Base-by-base conservation (phyloP, 495 filamentous ascomycete species). In the Astrocystis sublimbata region DNA sequence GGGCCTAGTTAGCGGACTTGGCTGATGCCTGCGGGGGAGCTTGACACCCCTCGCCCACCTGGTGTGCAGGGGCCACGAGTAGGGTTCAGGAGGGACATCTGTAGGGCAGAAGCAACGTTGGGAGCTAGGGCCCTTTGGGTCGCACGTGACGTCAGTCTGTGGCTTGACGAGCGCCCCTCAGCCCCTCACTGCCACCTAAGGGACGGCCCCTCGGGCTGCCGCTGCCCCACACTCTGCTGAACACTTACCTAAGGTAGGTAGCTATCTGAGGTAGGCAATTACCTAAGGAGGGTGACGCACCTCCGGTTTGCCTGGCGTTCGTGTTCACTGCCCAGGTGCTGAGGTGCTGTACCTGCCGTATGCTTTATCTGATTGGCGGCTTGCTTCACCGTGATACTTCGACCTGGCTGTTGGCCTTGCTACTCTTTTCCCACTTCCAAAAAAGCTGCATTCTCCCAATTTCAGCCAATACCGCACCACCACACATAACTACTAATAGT, bases 281-380 rank as follows among this genome's bases (percentile, higher is more conserved):
- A 46, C n/a, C 17, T 62, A 17, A 13, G 60, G 60, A 61, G 58
- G 64, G 70, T 70, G 68, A 72, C 70, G 70, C 61, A 72, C 41
- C 45, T 68, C 60, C 19, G 60, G 65, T 72, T 70, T 68, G 65
- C 70, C 68, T 70, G 35, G 30, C 19, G 23, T 31, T n/a, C 26
- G 24, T 61, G 35, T n/a, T n/a, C n/a, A n/a, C n/a, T n/a, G n/a
- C n/a, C n/a, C n/a, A n/a, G n/a, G n/a, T n/a, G n/a, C n/a, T n/a
- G n/a, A n/a, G n/a, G n/a, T n/a, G n/a, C n/a, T n/a, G n/a, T n/a
- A n/a, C n/a, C n/a, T n/a, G n/a, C n/a, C n/a, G n/a, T 12, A 21
- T 50, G 30, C 56, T 35, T 47, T 51, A 52, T 30, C 49, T 12
- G 17, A 52, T 52, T 35, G 23, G 49, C 46, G 30, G 5, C 46